These are phyloP conservation scores for Leccinum huronense DNA, from an alignment of 1,284 basidiomycete species.

Conservation along the genomic window DNA sequence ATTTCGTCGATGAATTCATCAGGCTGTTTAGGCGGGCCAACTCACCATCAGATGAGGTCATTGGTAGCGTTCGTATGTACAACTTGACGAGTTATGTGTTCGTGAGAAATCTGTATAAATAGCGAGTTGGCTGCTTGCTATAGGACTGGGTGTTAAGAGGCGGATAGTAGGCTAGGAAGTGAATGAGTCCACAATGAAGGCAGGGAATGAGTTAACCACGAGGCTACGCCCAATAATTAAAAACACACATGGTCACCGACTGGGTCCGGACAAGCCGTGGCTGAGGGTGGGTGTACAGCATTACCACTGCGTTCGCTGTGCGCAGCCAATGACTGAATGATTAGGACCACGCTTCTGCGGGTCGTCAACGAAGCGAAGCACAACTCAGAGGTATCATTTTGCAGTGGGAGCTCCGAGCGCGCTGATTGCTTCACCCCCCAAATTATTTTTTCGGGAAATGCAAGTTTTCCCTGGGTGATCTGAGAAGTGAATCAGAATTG, in stretches of 20 bases:
- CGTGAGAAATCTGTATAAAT: conserved; percentile 9
- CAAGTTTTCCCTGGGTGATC: neutral
- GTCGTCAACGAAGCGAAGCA: conserved; percentile 1
- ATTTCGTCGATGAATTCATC: conserved; percentile 2
- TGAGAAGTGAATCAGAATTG: conserved; percentile 3
- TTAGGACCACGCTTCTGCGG: conserved; percentile 15
- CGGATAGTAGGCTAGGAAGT: conserved; percentile 9
- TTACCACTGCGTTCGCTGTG: conserved; percentile 17
- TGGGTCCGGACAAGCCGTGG: conserved; percentile 19
- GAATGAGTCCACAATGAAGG: conserved; percentile 12
- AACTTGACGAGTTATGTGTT: conserved; percentile 7
- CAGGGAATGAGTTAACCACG: conserved; percentile 11
- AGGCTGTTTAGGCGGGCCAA: conserved; percentile 3
- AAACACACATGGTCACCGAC: conserved; percentile 7
- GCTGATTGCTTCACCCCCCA: conserved; percentile 4
- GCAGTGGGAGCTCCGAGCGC: neutral
- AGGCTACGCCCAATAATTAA: conserved; percentile 2
- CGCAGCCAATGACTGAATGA: conserved; percentile 1
- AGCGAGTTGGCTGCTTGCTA: conserved; percentile 3
- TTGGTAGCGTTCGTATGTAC: conserved; percentile 5
- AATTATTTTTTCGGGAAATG: neutral
- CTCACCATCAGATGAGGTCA: conserved; percentile 26
- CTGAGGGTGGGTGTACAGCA: conserved; percentile 17
- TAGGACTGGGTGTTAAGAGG: conserved; percentile 3
- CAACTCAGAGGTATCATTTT: neutral